Evolutionary conservation across 1,284 basidiomycete species (phyloP).

Genomic region (Boletus calvinii): DNA sequence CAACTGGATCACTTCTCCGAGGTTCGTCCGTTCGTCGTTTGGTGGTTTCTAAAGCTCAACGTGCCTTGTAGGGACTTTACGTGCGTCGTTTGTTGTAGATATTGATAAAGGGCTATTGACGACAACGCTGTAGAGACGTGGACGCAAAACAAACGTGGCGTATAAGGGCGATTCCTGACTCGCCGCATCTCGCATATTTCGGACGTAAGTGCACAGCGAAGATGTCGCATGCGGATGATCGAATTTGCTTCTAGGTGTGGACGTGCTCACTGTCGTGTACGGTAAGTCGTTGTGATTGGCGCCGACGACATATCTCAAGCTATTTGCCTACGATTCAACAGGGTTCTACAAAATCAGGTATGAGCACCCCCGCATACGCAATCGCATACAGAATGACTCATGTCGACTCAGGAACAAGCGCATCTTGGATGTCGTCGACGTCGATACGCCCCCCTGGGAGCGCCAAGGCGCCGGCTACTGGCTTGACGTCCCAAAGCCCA

Average conservation of each 20-base stretch:
- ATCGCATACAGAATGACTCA: not conserved
- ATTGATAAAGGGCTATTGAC: not conserved
- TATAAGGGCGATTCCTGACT: conserved; percentile 67
- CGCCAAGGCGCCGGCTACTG: conserved; percentile 79
- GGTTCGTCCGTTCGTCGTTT: conserved; percentile 41
- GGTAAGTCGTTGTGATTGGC: conserved; percentile 43
- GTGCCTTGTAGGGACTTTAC: conserved; percentile 61
- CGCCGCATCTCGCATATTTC: conserved; percentile 64
- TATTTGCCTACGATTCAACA: conserved; percentile 19
- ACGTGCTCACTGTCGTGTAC: conserved; percentile 73
- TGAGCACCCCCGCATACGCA: not conserved
- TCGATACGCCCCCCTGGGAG: conserved; percentile 80
- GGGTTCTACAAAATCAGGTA: conserved; percentile 66
- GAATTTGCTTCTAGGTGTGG: conserved; percentile 48
- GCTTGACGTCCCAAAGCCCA: conserved; percentile 73
- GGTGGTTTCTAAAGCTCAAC: conserved; percentile 3
- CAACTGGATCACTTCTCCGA: conserved; percentile 80
- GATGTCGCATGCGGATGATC: not conserved
- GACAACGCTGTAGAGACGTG: conserved; percentile 54
- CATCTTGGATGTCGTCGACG: conserved; percentile 78
- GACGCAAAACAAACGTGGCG: conserved; percentile 79
- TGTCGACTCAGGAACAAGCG: conserved; percentile 49
- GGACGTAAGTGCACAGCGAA: conserved; percentile 53
- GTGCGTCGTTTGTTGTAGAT: conserved; percentile 38
- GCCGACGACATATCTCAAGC: not conserved